These are phyloP conservation scores for Trichocladium antarcticum DNA, from an alignment of 495 filamentous ascomycete genomes.

Conservation along the genomic window DNA sequence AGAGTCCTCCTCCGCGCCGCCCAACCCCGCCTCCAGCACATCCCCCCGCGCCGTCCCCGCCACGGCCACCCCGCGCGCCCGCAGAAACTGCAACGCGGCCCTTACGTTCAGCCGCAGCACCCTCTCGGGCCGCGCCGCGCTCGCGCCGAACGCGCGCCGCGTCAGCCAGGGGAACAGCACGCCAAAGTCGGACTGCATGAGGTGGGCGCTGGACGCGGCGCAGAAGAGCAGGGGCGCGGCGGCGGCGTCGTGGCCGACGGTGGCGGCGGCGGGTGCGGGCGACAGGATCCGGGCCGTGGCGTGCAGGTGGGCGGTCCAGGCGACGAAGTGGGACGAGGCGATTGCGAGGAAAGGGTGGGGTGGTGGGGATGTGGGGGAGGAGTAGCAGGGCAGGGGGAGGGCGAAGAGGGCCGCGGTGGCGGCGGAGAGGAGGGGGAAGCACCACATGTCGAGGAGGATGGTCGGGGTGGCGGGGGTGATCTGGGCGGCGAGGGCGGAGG, in stretches of 20 bases:
- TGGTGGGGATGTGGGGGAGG: constrained; percentile 26
- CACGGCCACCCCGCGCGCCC: constrained; percentile 41
- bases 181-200: constrained; percentile 70
- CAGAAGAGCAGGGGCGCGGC: constrained; percentile 44
- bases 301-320: constrained; percentile 55
- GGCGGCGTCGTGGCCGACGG: too few relatives aligned
- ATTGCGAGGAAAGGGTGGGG: constrained; percentile 48
- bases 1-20: not conserved
- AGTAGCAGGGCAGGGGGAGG: constrained; percentile 55
- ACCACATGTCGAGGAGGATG: constrained; percentile 65
- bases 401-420: constrained; percentile 47
- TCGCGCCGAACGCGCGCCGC: constrained; percentile 42
- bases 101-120: constrained; percentile 52
- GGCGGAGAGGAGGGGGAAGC: constrained; percentile 49
- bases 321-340: constrained; percentile 58
- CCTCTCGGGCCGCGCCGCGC: constrained; percentile 48
- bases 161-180: constrained; percentile 60
- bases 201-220: constrained; percentile 50
- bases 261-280: constrained; percentile 29
- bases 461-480: constrained; percentile 50
- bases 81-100: constrained; percentile 50
- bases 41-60: constrained; percentile 41
- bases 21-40: constrained; percentile 28
- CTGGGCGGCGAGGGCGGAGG: constrained; percentile 44
- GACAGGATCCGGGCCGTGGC: constrained; percentile 48